These are phyloP conservation scores for Phytophthora citrophthora DNA, from an alignment of 352 stramenopile genomes.

Conservation along the genomic window DNA sequence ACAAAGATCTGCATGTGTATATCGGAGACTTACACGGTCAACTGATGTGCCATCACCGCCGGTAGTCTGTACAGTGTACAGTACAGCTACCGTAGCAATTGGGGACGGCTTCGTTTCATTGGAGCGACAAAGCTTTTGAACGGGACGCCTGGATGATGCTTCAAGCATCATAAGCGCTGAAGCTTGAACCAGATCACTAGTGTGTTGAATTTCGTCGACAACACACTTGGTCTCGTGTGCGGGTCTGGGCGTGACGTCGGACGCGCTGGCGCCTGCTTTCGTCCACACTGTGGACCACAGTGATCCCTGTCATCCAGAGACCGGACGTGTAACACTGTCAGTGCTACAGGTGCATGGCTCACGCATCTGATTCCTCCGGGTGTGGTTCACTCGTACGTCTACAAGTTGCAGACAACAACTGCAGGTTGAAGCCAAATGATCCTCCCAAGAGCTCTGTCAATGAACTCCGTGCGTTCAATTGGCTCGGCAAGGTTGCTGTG, in stretches of 20 bases:
- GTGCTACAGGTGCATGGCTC: neutral
- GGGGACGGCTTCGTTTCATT: too few relatives aligned
- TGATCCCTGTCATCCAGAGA: neutral
- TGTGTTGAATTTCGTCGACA: conserved; percentile 24
- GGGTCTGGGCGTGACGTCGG: conserved; percentile 1
- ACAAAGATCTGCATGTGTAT: neutral
- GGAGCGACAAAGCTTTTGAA: too few relatives aligned
- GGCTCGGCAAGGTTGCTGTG: neutral
- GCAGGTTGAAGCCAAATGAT: too few relatives aligned
- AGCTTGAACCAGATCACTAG: conserved; percentile 4
- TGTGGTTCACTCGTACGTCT: neutral
- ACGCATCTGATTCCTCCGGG: neutral
- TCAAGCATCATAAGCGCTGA: too few relatives aligned
- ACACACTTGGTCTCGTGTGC: conserved; percentile 19
- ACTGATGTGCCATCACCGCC: conserved; percentile 7
- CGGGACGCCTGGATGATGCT: too few relatives aligned
- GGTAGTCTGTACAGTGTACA: too few relatives aligned
- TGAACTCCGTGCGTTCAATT: neutral
- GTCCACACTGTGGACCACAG: neutral
- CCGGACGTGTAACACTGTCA: neutral
- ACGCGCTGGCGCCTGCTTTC: neutral
- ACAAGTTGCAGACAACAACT: neutral
- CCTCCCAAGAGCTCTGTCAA: neutral
- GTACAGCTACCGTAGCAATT: neutral
- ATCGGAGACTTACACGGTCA: neutral